Evolutionary conservation across 441 rosid species (phyloP), one percentile per base, ranked within the genome.

Genomic region (Eutrema salsugineum): DNA sequence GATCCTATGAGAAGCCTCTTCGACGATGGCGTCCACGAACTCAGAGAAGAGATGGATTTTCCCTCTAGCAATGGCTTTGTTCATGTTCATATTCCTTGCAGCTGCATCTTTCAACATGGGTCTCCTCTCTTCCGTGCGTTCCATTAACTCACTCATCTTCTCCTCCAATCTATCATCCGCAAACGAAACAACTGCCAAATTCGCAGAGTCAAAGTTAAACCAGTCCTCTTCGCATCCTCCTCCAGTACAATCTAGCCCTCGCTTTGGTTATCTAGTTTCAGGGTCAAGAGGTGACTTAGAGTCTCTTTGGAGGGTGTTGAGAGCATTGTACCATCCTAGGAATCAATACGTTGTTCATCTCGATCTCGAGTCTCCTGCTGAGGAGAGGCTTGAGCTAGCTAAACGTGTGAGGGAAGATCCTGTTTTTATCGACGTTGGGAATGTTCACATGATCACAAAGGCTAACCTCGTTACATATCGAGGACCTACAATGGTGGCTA

Each of bases 401-500:
- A 82, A 85, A 2, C 81, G 98, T 47, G 86, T 93, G 32, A 87
- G 82, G 14, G 91, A 87, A 49, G 87, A 93, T 76, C 86, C 93
- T 2, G 57, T 93, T 61, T 95, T 83, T 78, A 77, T 79, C 11
- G 76, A 82, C 74, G 79, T 87, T 72, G 93, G 97, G 39, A 95
- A 95, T 75, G 99, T 95, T 79, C 72, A 78, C 62, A 86, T 95
- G 98, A 88, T 80, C 75, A 72, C 83, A 68, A 95, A 91, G 77
- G 98, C 98, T 70, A 95, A 95, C 76, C 91, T 95, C 78, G 96
- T 95, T 67, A 94, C 99, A 0, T 94, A 94, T 32, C 76, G 90
- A 78, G 99, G 99, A 49, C 99, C 99, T 0, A 92, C 99, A 8
- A 95, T 95, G 99, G 99, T 95, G 60, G 82, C 99, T 16, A 95